Evolutionary conservation across 1,284 basidiomycete species (phyloP).

Genomic region (Puccinia polysora): DNA sequence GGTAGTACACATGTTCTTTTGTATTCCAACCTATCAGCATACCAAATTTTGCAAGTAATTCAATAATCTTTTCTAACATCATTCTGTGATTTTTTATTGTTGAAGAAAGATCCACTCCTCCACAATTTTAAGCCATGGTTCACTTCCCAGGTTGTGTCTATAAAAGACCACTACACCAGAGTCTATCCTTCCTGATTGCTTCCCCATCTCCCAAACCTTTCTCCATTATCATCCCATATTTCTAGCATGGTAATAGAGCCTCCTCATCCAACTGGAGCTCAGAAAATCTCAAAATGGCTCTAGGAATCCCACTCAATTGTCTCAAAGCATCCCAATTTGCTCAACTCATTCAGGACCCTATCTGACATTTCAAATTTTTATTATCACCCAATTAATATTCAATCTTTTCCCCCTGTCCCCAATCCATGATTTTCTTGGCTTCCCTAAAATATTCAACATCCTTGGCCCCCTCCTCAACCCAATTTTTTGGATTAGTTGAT

Average conservation of each 20-base stretch:
- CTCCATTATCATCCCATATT: constrained; percentile 5
- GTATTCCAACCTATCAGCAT: too few species aligned
- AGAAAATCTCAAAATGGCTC: constrained; percentile 83
- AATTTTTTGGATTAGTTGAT: constrained; percentile 77
- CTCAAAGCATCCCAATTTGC: constrained; percentile 63
- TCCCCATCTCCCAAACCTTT: background rate
- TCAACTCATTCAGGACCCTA: constrained; percentile 55
- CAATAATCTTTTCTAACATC: too few species aligned
- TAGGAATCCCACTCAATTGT: constrained; percentile 70
- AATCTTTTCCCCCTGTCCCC: constrained; percentile 75
- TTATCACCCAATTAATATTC: constrained; percentile 92
- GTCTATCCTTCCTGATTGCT: background rate
- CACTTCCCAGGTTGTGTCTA: too few species aligned
- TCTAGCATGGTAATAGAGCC: constrained; percentile 82
- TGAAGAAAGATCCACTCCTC: too few species aligned
- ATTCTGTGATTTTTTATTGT: too few species aligned
- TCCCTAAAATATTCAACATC: constrained; percentile 95
- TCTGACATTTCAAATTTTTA: constrained; percentile 77
- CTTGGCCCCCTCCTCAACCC: constrained; percentile 94
- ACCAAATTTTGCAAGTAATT: too few species aligned
- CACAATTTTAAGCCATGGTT: too few species aligned
- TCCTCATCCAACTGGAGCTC: constrained; percentile 92
- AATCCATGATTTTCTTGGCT: constrained; percentile 77
- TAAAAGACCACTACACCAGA: too few species aligned
- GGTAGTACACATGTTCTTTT: too few species aligned